Evolutionary conservation across 164 flowering plant genomes (phyloP), one percentile per base, ranked within the genome.

Genomic region (Vitis rotundifolia): DNA sequence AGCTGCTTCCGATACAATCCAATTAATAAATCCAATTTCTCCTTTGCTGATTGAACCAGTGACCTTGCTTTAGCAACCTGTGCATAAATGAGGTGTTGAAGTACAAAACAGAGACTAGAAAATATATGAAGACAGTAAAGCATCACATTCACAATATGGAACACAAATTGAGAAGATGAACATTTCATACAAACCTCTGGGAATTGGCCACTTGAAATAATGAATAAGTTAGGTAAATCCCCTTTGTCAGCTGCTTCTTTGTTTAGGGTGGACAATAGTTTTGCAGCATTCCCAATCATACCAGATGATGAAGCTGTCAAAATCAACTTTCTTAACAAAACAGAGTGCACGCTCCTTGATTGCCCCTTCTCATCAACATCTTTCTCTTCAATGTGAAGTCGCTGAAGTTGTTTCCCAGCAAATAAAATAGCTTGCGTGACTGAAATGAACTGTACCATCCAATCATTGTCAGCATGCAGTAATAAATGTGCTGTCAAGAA

Each of bases 391-490:
- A 84, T 61, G 18, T 70, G 77, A 74, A 92, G 92, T 73, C 78
- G 87, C 71, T 83, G 88, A 77, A 95, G 94, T 78, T 89, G 90
- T 69, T 90, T 95, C 54, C 87, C 93, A 76, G 97, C 89, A 75
- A 60, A 73, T 70, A 93, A 79, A 61, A 93, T 82, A 67, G 97
- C 91, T 79, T 87, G 87, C 65, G 93, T 78, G 63, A 89, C 93
- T 68, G 89, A 84, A 83, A 93, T 78, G 71, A 95, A 93, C 99
- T 95, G 85, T 56, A 73, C 50, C 62, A 76, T 61, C 61, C 62
- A 66, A 66, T 44, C 48, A 75, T 66, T 61, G 26, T 79, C 69
- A 76, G 76, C 57, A 61, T 2, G 13, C 1, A 19, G 19, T 19
- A 19, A 19, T 19, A 19, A 19, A 19, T 19, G 19, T 19, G 19